These are phyloP conservation scores for Ambrosia trifida DNA, from an alignment of 129 eudicot genomes.

Conservation along the genomic window DNA sequence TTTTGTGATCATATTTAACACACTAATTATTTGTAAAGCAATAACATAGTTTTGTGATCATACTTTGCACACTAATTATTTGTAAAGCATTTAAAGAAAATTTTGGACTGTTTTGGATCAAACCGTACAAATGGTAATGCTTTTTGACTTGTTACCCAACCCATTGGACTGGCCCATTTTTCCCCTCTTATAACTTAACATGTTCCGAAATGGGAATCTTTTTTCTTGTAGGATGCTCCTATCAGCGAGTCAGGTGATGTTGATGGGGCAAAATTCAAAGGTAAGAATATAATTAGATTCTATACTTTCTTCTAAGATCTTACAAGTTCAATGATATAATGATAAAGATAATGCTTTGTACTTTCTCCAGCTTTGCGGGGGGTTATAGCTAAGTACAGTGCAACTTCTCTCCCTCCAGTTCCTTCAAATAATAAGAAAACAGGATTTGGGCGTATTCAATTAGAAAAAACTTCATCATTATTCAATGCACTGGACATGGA, in stretches of 20 bases:
- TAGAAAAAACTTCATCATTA: slow-evolving; percentile 52
- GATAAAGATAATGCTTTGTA: background rate
- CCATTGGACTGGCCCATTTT: background rate
- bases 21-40: too few species aligned
- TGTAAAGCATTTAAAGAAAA: background rate
- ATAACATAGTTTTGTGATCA: background rate
- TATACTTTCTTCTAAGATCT: background rate
- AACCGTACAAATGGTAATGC: background rate
- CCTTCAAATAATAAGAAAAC: slow-evolving; percentile 58
- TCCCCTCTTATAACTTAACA: background rate
- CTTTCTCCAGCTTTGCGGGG: slow-evolving; percentile 60
- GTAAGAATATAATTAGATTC: slow-evolving; percentile 31
- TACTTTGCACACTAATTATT: background rate
- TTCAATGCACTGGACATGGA: slow-evolving; percentile 46
- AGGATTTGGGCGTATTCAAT: slow-evolving; percentile 68
- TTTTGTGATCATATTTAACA: background rate
- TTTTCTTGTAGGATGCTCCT: slow-evolving; percentile 83
- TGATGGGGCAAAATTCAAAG: slow-evolving; percentile 74
- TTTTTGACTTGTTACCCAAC: slow-evolving; percentile 3
- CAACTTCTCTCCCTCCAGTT: slow-evolving; percentile 56
- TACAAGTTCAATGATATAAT: background rate
- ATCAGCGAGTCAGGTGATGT: slow-evolving; percentile 91
- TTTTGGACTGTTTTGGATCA: background rate
- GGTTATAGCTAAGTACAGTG: slow-evolving; percentile 59
- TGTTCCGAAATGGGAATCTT: slow-evolving; percentile 9